Evolutionary conservation across 371 early-diverging fungal species (phyloP).

Genomic region (Neoconidiobolus thromboides): DNA sequence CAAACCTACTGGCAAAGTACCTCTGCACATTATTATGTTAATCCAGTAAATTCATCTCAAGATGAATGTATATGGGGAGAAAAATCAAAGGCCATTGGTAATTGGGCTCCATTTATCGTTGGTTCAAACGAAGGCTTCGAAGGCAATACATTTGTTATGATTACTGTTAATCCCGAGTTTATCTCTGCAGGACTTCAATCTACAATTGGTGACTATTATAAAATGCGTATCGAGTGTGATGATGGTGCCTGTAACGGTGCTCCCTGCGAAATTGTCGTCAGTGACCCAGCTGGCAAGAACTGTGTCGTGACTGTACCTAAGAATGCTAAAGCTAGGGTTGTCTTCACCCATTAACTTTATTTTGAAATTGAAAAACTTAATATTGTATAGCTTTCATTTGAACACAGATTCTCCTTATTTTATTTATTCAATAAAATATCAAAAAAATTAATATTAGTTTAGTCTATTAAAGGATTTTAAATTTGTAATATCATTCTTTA

Average conservation of each 20-base stretch:
- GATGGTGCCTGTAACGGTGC: background rate
- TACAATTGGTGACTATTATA: background rate
- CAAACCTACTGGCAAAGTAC: constrained; percentile 4
- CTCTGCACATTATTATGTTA: constrained; percentile 7
- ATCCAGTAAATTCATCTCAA: background rate
- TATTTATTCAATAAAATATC: no score
- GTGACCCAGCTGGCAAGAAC: background rate
- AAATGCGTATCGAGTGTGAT: background rate
- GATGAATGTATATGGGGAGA: constrained; percentile 1
- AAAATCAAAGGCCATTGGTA: background rate
- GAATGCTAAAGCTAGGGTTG: background rate
- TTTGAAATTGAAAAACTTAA: no score
- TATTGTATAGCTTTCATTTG: no score
- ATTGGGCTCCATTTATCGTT: constrained; percentile 8
- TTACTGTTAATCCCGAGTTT: background rate
- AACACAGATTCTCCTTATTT: no score
- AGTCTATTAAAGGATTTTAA: no score
- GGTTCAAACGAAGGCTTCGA: constrained; percentile 4
- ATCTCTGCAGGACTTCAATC: background rate
- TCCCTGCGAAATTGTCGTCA: background rate
- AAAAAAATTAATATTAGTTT: no score
- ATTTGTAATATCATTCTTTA: no score
- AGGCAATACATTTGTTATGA: background rate
- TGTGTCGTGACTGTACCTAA: background rate
- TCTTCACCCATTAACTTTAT: background rate